Evolutionary conservation across 106 monocot species (phyloP), one percentile per base, ranked within the genome.

Genomic region (Vanilla planifolia): DNA sequence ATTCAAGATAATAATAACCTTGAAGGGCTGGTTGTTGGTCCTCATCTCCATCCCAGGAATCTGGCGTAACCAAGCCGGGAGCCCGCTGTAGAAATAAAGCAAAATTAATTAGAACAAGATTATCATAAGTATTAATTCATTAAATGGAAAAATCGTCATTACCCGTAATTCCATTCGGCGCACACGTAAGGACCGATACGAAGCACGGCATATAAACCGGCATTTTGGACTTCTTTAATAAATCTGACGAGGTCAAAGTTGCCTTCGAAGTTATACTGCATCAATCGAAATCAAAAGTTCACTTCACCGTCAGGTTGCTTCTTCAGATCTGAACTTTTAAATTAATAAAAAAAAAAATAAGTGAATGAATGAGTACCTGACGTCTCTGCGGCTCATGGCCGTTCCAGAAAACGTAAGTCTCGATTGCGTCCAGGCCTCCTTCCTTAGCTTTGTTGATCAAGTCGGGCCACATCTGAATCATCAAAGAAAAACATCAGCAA

Each of bases 121-220:
- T n/a, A n/a, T 40, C 16, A 8, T 42, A 13, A 42, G n/a, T n/a
- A n/a, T n/a, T n/a, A n/a, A 42, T 42, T 42, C 2, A 42, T 13
- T 42, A 42, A 42, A 42, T 42, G 42, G 20, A 19, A 19, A n/a
- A 16, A 47, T 47, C 4, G 2, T 19, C n/a, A 35, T 35, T 61
- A 81, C 81, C 81, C 81, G 27, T 74, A 81, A 50, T 76, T 81
- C 81, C 81, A 81, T 48, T 81, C 81, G 19, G 81, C 81, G 42
- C 81, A 81, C 33, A 68, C 72, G 48, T 81, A 81, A 23, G 81
- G 81, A 13, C 81, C 81, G 25, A 81, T 81, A 25, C 81, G 67
- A 29, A 81, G 61, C 60, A 70, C 43, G 26, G 60, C 63, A 42
- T 81, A 81, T 5, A 81, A 56, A 2, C 81, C 81, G 1, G 76